Evolutionary conservation across 2,329 filamentous ascomycete species (phyloP), one percentile per base, ranked within the genome.

Genomic region (Huntiella moniliformis): DNA sequence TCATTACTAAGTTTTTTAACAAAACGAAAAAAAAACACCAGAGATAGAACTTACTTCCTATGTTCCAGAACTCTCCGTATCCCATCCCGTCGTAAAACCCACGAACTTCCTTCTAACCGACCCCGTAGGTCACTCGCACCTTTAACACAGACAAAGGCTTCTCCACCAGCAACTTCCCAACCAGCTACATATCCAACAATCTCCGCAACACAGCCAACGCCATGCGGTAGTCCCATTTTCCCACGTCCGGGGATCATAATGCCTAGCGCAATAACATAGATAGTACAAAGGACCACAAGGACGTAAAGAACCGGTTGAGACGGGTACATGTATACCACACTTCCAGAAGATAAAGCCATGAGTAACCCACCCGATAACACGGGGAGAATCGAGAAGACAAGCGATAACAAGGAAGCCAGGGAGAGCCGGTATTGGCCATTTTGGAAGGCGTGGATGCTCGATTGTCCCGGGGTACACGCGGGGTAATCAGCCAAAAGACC

Each of bases 161-260:
- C 68, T 55, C 94, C 86, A 4, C 72, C 67, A 2, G 83, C 65
- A 13, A 92, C 65, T 17, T 79, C 78, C 38, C 77, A 78, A 53
- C 79, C 77, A 49, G 82, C 76, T 37, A 88, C 67, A 57, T 88
- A 87, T 56, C 76, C 79, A 53, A 92, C 71, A 16, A 87, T 67
- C 57, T 87, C 84, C 1, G 82, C 81, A 13, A 92, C 67, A 40
- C 73, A 83, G 50, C 70, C 73, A 36, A 82, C 76, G 4, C 70
- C 68, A 57, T 92, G 85, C 0, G 85, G 84, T 1, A 93, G 70
- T 37, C 77, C 66, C 52, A 77, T 74, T 35, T 68, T 65, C 37
- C 66, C 62, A 11, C 82, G 70, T 10, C 66, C 62, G 0, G 79
- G 79, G 53, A 81, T 63, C 47, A 84, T 62, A 4, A 73, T 60